Conservation (phyloP, 75 land plant species). For the Selaginella tamariscina region DNA sequence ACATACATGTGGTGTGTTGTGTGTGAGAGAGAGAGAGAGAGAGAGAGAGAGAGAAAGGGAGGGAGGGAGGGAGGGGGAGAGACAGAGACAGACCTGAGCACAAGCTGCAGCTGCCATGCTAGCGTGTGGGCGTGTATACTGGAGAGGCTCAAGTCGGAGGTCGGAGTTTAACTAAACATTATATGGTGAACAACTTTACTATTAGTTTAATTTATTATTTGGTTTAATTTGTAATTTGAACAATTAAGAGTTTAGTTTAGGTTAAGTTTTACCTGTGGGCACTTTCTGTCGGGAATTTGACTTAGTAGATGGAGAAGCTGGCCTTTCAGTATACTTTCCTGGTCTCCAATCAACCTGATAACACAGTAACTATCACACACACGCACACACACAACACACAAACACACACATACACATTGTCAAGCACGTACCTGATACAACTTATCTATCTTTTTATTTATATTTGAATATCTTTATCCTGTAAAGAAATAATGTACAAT, state of each 20-base stretch:
- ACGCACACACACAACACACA: neutral
- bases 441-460: conserved; percentile 67
- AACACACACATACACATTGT: neutral
- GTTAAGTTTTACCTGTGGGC: no score
- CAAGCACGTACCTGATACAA: conserved; percentile 65
- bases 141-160: conserved; percentile 32
- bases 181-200: no score
- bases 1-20: no score
- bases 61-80: no score
- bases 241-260: neutral
- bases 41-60: no score
- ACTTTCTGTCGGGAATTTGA: no score
- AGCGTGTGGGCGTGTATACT: conserved; percentile 88
- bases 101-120: conserved; percentile 54
- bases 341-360: neutral
- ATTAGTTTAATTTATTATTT: no score
- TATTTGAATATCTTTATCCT: conserved; percentile 86
- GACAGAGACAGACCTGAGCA: no score
- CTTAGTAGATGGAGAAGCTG: neutral
- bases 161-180: no score
- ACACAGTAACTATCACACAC: neutral
- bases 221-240: no score
- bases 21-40: no score
- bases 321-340: neutral
- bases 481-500: neutral